A percentile compares a stretch with the other conserved stretches of the same genome.
These are phyloP conservation scores for Ceratobasidium sp. DNA, from an alignment of 1,284 basidiomycete genomes.

Conservation along the genomic window DNA sequence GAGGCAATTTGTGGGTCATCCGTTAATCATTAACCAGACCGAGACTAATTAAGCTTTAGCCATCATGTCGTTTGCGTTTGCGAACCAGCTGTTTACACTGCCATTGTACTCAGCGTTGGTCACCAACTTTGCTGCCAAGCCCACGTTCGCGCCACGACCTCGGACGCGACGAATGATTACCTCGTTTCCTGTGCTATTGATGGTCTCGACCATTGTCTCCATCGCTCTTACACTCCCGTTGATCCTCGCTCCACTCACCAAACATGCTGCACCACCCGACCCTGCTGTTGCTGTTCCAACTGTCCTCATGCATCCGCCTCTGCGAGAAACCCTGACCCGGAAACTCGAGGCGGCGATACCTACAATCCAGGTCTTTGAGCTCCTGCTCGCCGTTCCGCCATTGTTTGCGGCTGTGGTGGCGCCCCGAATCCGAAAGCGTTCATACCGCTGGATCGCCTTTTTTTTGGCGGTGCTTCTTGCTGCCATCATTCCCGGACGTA, in stretches of 20 bases:
- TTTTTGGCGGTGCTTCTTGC: constrained; percentile 5
- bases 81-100: constrained; percentile 29
- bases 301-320: background rate
- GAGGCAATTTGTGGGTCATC: constrained; percentile 32
- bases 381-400: constrained; percentile 26
- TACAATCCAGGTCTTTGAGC: constrained; percentile 34
- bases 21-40: background rate
- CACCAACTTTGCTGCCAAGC: constrained; percentile 35
- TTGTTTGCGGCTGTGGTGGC: constrained; percentile 30
- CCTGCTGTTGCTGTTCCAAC: background rate
- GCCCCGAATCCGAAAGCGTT: constrained; percentile 27
- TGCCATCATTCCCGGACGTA: constrained; percentile 28
- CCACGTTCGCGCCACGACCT: constrained; percentile 27
- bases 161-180: constrained; percentile 32
- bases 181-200: constrained; percentile 12
- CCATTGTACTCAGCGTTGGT: constrained; percentile 21
- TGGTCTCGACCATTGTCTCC: constrained; percentile 16
- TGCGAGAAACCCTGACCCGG: constrained; percentile 19
- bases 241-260: constrained; percentile 26
- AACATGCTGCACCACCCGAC: constrained; percentile 21
- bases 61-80: constrained; percentile 32
- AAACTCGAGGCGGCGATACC: constrained; percentile 36
- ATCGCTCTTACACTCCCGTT: constrained; percentile 32
- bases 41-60: constrained; percentile 11
- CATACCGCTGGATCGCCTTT: constrained; percentile 27